A percentile compares a stretch with the other conserved stretches of the same genome.
These are phyloP conservation scores for Protea cynaroides DNA, from an alignment of 164 flowering plant species.

Conservation along the genomic window DNA sequence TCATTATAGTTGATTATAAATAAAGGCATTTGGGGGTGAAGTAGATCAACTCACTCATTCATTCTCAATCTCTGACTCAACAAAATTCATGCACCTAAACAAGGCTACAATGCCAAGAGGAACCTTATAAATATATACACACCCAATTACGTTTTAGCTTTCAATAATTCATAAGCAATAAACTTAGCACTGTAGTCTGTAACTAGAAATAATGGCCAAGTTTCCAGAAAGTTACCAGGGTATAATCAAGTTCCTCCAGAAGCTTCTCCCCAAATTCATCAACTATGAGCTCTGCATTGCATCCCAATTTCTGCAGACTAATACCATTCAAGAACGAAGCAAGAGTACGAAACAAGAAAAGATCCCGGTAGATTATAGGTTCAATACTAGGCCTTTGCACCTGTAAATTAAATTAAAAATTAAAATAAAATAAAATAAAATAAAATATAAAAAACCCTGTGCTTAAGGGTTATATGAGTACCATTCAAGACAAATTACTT, in stretches of 20 bases:
- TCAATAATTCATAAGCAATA: neutral
- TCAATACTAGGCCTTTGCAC: slow-evolving; percentile 93
- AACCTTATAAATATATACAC: neutral
- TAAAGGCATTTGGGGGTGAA: too few species aligned
- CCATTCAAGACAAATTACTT: neutral
- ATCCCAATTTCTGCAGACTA: slow-evolving; percentile 91
- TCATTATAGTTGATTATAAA: too few species aligned
- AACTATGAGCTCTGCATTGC: slow-evolving; percentile 97
- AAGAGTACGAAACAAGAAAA: slow-evolving; percentile 87
- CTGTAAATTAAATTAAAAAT: slow-evolving; percentile 36
- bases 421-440: too few species aligned
- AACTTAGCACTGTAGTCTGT: too few species aligned
- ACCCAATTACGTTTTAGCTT: neutral
- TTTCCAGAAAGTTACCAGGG: slow-evolving; percentile 50
- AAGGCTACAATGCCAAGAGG: neutral
- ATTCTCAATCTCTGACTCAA: too few species aligned
- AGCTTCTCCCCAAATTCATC: slow-evolving; percentile 99
- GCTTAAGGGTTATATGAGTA: neutral
- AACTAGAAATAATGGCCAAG: too few species aligned
- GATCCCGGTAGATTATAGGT: slow-evolving; percentile 93
- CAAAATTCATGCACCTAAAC: neutral
- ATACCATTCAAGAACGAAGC: slow-evolving; percentile 96
- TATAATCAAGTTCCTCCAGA: slow-evolving; percentile 97
- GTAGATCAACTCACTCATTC: too few species aligned
- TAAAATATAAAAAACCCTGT: neutral